A percentile compares a stretch with the other conserved stretches of the same genome.
phyloP scores from a whole-genome alignment of 1,139 yeast species.

The Zhuliangozyma blackwelliae region DNA sequence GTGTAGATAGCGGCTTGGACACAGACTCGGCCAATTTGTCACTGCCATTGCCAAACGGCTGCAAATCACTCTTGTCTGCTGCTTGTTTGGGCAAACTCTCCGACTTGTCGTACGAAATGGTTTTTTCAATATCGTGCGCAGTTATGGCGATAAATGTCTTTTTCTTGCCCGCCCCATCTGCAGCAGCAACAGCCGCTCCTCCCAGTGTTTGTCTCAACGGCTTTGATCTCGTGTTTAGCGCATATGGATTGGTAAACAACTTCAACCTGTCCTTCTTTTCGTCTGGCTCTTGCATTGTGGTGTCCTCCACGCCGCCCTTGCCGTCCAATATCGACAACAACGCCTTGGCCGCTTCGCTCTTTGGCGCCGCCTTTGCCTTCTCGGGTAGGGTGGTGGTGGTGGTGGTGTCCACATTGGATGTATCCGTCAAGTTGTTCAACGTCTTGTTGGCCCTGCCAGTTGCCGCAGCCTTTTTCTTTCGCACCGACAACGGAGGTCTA shows the following conservation, averaged over 20 bases:
- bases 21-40: too few relatives aligned
- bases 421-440: slow-evolving; percentile 3
- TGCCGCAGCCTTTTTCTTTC: slow-evolving; percentile 8
- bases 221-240: slow-evolving; percentile 4
- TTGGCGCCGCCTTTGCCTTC: slow-evolving; percentile 15
- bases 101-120: slow-evolving; percentile 33
- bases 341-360: slow-evolving; percentile 66
- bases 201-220: background rate
- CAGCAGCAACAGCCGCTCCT: too few relatives aligned
- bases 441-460: slow-evolving; percentile 8
- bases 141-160: slow-evolving; percentile 13
- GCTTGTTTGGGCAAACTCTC: slow-evolving; percentile 15
- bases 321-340: slow-evolving; percentile 60
- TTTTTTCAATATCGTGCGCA: slow-evolving; percentile 36
- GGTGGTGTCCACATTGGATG: background rate
- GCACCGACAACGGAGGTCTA: slow-evolving; percentile 21
- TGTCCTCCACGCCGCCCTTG: slow-evolving; percentile 8
- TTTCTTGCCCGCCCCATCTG: background rate
- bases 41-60: too few relatives aligned
- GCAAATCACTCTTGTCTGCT: background rate
- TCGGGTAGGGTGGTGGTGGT: too few relatives aligned
- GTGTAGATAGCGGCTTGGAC: too few relatives aligned
- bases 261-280: slow-evolving; percentile 2
- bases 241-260: slow-evolving; percentile 12
- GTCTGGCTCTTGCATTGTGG: too few relatives aligned